Percentiles rank a stretch among this genome's conserved stretches.
phyloP scores from a whole-genome alignment of 2,329 filamentous ascomycete species.

The Tolypocladium sp. region DNA sequence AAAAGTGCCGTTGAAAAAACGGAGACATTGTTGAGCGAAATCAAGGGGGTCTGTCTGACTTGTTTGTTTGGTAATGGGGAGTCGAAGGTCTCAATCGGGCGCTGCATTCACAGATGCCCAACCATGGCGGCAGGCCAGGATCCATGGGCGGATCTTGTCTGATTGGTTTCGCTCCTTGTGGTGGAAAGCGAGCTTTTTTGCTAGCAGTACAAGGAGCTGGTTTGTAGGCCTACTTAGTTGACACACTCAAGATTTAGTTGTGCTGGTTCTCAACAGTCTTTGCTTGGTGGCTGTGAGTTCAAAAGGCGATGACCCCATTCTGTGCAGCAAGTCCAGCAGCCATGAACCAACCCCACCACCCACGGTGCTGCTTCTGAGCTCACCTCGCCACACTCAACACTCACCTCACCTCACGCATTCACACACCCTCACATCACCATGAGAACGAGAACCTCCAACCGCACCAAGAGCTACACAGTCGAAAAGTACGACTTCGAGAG shows the following conservation, averaged over 20 bases:
- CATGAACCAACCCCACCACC: background rate
- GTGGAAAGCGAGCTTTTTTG: background rate
- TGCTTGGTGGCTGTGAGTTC: background rate
- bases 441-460: slow-evolving; percentile 28
- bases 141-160: background rate
- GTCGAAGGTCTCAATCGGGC: background rate
- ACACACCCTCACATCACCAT: slow-evolving; percentile 12
- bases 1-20: background rate
- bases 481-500: slow-evolving; percentile 26
- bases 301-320: background rate
- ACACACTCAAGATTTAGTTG: background rate
- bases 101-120: background rate
- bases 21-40: background rate
- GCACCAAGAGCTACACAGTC: slow-evolving; percentile 21
- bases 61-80: background rate
- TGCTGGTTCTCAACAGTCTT: background rate
- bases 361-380: background rate
- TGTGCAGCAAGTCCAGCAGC: too few relatives aligned
- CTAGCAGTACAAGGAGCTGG: background rate
- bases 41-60: background rate
- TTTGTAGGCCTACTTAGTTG: background rate
- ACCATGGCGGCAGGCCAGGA: background rate
- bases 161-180: background rate
- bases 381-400: background rate
- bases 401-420: background rate